Conservation (phyloP, 352 stramenopile species). For the Phytophthora tubulina region DNA sequence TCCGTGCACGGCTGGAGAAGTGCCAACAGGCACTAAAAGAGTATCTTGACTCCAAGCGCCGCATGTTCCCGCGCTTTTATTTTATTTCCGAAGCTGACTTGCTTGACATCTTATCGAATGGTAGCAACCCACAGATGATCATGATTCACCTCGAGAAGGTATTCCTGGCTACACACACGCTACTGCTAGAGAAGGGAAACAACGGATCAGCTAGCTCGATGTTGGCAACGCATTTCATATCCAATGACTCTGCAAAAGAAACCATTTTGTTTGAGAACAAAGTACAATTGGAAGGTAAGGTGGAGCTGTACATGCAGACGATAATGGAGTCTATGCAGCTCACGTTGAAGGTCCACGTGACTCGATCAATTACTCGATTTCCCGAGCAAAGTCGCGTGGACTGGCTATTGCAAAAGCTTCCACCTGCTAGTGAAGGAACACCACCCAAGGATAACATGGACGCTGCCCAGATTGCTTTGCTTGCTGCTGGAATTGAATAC, state of each 20-base stretch:
- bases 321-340: slow-evolving; percentile 92
- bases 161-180: slow-evolving; percentile 71
- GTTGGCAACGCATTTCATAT: slow-evolving; percentile 91
- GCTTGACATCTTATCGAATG: slow-evolving; percentile 95
- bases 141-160: slow-evolving; percentile 94
- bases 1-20: slow-evolving; percentile 86
- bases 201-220: slow-evolving; percentile 42
- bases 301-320: slow-evolving; percentile 96
- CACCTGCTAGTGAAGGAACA: slow-evolving; percentile 31
- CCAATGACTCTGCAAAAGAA: slow-evolving; percentile 90
- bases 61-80: slow-evolving; percentile 95
- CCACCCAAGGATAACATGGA: slow-evolving; percentile 73
- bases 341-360: slow-evolving; percentile 91
- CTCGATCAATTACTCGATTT: slow-evolving; percentile 89
- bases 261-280: slow-evolving; percentile 90
- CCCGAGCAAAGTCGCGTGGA: slow-evolving; percentile 91
- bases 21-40: slow-evolving; percentile 95
- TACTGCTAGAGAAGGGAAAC: slow-evolving; percentile 67
- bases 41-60: slow-evolving; percentile 94
- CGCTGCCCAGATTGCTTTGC: slow-evolving; percentile 92
- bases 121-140: slow-evolving; percentile 88
- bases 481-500: slow-evolving; percentile 93
- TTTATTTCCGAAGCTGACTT: slow-evolving; percentile 96
- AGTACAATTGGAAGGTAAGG: slow-evolving; percentile 93
- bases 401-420: slow-evolving; percentile 92